These are phyloP conservation scores for Adiantum capillusveneris DNA, from an alignment of 75 land plant species.

Conservation along the genomic window DNA sequence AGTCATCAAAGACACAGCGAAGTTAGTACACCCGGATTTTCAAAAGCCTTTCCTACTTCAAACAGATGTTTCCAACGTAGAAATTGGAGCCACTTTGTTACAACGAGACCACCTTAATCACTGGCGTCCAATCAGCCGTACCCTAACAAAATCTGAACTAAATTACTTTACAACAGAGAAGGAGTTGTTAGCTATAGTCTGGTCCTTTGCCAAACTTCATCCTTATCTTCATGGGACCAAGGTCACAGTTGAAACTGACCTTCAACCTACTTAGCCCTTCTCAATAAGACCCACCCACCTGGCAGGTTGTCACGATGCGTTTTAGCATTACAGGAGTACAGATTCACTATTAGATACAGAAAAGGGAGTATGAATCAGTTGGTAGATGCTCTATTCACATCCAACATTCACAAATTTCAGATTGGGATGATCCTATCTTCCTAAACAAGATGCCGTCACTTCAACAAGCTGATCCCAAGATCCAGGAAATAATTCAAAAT, in stretches of 20 bases:
- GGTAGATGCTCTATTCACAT: not conserved
- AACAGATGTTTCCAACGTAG: not conserved
- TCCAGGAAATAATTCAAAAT: too few relatives aligned
- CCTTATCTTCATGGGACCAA: slow-evolving; percentile 9
- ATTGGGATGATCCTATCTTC: too few relatives aligned
- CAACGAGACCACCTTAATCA: not conserved
- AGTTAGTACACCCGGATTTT: not conserved
- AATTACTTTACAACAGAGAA: not conserved
- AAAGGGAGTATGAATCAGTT: not conserved
- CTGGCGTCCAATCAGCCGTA: not conserved
- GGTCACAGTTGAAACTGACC: slow-evolving; percentile 4
- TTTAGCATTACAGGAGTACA: not conserved
- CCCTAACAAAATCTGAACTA: not conserved
- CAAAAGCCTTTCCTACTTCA: not conserved
- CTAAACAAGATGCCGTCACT: too few relatives aligned
- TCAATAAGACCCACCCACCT: not conserved
- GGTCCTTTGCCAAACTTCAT: slow-evolving; percentile 12
- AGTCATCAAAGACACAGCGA: not conserved
- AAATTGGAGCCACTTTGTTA: not conserved
- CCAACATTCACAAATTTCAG: too few relatives aligned
- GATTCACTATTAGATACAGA: not conserved
- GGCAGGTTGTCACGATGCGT: not conserved
- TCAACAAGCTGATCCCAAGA: too few relatives aligned
- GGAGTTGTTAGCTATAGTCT: slow-evolving; percentile 8
- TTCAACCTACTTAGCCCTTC: not conserved